phyloP scores from a whole-genome alignment of 371 early-diverging fungal genomes.

The Mucor piriformis region DNA sequence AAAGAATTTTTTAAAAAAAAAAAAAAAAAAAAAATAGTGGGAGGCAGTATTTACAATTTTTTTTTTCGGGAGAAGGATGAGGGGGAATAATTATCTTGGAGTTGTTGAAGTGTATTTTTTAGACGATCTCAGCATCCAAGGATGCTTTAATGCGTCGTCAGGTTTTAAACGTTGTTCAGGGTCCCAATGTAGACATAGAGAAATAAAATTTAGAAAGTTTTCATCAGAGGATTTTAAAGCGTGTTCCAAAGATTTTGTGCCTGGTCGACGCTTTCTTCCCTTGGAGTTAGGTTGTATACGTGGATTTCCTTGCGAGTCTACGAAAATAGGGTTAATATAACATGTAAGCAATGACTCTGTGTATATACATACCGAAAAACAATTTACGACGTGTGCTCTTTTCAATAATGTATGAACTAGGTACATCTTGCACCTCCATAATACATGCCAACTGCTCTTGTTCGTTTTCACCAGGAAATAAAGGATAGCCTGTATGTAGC shows the following conservation, averaged over 20 bases:
- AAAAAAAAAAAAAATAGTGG: background rate
- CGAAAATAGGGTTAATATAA: conserved; percentile 15
- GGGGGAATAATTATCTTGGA: conserved; percentile 6
- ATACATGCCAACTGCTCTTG: conserved; percentile 91
- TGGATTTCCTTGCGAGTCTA: conserved; percentile 68
- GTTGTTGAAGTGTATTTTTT: conserved; percentile 1
- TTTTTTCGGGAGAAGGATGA: no score
- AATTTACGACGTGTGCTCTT: conserved; percentile 73
- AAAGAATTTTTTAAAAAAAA: background rate
- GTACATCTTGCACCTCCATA: conserved; percentile 87
- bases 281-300: conserved; percentile 78
- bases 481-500: conserved; percentile 81
- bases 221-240: conserved; percentile 72
- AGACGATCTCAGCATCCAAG: conserved; percentile 48
- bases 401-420: conserved; percentile 74
- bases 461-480: conserved; percentile 97
- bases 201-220: conserved; percentile 83
- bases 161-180: conserved; percentile 85
- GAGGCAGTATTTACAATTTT: background rate
- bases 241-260: conserved; percentile 69
- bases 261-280: conserved; percentile 83
- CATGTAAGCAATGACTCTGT: no score
- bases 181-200: conserved; percentile 84
- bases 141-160: conserved; percentile 74
- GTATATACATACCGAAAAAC: conserved; percentile 80